These are phyloP conservation scores for Boletellus sp. DNA, from an alignment of 768 basidiomycete species.

Conservation along the genomic window DNA sequence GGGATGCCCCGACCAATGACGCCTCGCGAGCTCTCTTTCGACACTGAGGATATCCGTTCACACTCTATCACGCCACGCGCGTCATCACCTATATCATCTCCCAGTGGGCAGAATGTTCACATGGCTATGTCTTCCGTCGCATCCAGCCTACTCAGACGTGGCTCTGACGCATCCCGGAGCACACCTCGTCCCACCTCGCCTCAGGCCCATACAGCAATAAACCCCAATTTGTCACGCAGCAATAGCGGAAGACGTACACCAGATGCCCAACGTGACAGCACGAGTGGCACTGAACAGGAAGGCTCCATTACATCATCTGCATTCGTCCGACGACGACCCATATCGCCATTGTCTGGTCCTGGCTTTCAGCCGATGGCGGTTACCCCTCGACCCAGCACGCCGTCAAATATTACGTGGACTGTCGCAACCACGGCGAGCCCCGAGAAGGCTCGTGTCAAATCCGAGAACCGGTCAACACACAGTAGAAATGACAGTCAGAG, in stretches of 20 bases:
- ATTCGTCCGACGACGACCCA: conserved; percentile 57
- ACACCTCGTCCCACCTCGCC: conserved; percentile 50
- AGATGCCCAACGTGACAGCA: conserved; percentile 42
- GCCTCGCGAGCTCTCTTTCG: conserved; percentile 64
- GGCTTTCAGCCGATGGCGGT: conserved; percentile 59
- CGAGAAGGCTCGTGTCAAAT: conserved; percentile 31
- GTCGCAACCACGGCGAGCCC: conserved; percentile 31
- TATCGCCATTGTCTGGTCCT: conserved; percentile 64
- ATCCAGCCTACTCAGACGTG: conserved; percentile 45
- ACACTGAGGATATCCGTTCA: conserved; percentile 70
- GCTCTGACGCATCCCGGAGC: conserved; percentile 53
- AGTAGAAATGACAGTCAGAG: conserved; percentile 60
- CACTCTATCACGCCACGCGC: conserved; percentile 75
- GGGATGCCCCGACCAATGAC: conserved; percentile 92
- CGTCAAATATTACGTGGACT: conserved; percentile 77
- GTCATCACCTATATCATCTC: conserved; percentile 52
- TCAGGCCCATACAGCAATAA: conserved; percentile 34
- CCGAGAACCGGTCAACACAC: conserved; percentile 36
- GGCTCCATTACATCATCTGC: conserved; percentile 48
- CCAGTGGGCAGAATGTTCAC: conserved; percentile 35
- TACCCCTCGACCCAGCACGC: conserved; percentile 52
- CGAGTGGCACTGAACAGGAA: conserved; percentile 38
- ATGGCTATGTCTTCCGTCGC: conserved; percentile 33
- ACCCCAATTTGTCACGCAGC: conserved; percentile 51
- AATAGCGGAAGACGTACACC: conserved; percentile 67